Conservation (phyloP, 2,329 filamentous ascomycete species). For the Fusarium solani-melongenae region DNA sequence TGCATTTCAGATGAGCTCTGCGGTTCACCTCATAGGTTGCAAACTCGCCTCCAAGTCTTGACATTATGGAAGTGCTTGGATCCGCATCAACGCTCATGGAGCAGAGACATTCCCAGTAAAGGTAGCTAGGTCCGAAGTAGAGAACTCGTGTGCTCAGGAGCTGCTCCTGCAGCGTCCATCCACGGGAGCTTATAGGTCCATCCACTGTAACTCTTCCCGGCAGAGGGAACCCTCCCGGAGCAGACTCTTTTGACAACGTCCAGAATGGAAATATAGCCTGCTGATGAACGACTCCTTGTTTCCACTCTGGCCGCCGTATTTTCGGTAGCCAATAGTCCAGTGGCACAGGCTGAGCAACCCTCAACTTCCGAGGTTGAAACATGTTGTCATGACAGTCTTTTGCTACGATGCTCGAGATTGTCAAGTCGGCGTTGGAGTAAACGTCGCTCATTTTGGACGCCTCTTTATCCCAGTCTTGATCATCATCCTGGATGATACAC, state of each 20-base stretch:
- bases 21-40: neutral
- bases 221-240: neutral
- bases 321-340: neutral
- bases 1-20: neutral
- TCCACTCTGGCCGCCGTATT: neutral
- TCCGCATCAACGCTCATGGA: neutral
- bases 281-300: neutral
- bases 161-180: neutral
- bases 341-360: neutral
- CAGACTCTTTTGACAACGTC: neutral
- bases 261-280: neutral
- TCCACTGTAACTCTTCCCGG: neutral
- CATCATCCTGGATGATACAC: neutral
- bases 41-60: neutral
- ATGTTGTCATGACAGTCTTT: neutral
- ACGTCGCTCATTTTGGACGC: neutral
- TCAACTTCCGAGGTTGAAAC: neutral
- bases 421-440: neutral
- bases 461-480: neutral
- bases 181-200: neutral
- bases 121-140: neutral
- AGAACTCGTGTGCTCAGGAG: neutral
- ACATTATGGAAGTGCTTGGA: neutral
- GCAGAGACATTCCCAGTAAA: neutral
- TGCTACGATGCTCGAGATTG: neutral